Evolutionary conservation across 2,329 filamentous ascomycete species (phyloP).

Genomic region (Cladorrhinum sp.): DNA sequence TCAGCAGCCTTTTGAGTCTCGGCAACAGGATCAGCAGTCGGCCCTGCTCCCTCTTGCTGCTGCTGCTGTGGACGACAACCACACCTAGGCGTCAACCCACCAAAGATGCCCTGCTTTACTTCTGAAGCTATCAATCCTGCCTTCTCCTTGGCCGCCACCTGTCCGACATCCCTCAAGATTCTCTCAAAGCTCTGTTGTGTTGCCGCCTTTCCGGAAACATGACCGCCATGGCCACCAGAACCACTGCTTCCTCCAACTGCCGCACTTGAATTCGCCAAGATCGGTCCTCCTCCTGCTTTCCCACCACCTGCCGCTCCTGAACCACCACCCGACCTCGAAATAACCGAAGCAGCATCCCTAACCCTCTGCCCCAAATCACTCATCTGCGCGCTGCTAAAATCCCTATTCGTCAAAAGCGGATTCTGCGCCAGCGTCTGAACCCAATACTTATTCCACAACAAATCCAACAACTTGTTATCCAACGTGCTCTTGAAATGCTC

Average conservation of each 20-base stretch:
- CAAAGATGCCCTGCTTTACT: conserved; percentile 63
- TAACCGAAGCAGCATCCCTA: conserved; percentile 43
- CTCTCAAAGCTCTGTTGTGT: conserved; percentile 50
- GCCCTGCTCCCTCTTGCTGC: background rate
- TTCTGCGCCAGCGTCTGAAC: conserved; percentile 91
- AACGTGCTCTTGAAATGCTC: conserved; percentile 93
- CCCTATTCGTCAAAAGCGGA: conserved; percentile 85
- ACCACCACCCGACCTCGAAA: conserved; percentile 30
- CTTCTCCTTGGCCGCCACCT: conserved; percentile 59
- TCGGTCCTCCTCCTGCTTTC: background rate
- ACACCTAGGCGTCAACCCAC: conserved; percentile 27
- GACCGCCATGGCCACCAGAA: background rate
- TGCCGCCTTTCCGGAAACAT: background rate
- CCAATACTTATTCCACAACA: conserved; percentile 99
- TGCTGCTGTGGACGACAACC: background rate
- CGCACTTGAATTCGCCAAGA: background rate
- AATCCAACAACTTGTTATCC: conserved; percentile 79
- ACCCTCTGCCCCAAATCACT: conserved; percentile 83
- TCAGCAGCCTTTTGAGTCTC: background rate
- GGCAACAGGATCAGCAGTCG: background rate
- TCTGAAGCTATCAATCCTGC: conserved; percentile 60
- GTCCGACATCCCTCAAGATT: conserved; percentile 57
- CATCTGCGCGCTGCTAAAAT: conserved; percentile 91
- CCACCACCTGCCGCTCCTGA: conserved; percentile 25
- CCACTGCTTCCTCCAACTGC: conserved; percentile 8